Conservation (phyloP, 768 basidiomycete species). For the Suillus brevipes region DNA sequence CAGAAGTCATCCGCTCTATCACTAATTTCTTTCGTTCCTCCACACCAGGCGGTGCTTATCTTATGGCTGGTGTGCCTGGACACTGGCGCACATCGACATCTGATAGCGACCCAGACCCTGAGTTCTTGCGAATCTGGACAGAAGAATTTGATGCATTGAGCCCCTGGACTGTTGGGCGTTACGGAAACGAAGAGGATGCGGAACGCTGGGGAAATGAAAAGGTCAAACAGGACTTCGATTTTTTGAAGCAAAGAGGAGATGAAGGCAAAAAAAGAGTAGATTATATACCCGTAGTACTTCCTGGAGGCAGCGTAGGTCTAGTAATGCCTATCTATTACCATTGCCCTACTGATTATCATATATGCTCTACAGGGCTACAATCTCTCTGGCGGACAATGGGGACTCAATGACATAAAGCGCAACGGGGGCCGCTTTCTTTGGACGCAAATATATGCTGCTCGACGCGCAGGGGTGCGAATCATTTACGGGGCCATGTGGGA, state of each 20-base stretch:
- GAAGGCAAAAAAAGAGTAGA: conserved; percentile 56
- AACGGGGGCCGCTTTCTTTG: conserved; percentile 78
- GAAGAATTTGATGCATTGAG: conserved; percentile 79
- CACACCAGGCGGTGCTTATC: conserved; percentile 73
- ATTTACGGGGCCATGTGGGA: conserved; percentile 91
- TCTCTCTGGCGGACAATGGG: conserved; percentile 68
- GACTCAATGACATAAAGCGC: conserved; percentile 68
- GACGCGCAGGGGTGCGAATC: conserved; percentile 56
- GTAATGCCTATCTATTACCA: background rate
- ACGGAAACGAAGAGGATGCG: conserved; percentile 56
- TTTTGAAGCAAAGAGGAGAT: conserved; percentile 52
- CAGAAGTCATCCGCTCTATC: conserved; percentile 56
- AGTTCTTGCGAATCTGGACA: conserved; percentile 67
- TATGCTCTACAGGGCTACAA: conserved; percentile 58
- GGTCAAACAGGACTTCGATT: conserved; percentile 63
- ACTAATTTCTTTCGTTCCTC: conserved; percentile 56
- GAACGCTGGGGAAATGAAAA: conserved; percentile 62
- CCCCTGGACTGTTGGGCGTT: conserved; percentile 83
- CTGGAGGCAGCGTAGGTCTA: conserved; percentile 73
- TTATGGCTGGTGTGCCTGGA: conserved; percentile 68
- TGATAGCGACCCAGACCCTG: conserved; percentile 70
- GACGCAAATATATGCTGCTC: conserved; percentile 74
- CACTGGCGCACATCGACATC: conserved; percentile 73
- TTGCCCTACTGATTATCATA: conserved; percentile 8
- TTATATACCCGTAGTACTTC: conserved; percentile 82